Base-by-base conservation (phyloP, 2,329 filamentous ascomycete species). In the Alternaria rosae region DNA sequence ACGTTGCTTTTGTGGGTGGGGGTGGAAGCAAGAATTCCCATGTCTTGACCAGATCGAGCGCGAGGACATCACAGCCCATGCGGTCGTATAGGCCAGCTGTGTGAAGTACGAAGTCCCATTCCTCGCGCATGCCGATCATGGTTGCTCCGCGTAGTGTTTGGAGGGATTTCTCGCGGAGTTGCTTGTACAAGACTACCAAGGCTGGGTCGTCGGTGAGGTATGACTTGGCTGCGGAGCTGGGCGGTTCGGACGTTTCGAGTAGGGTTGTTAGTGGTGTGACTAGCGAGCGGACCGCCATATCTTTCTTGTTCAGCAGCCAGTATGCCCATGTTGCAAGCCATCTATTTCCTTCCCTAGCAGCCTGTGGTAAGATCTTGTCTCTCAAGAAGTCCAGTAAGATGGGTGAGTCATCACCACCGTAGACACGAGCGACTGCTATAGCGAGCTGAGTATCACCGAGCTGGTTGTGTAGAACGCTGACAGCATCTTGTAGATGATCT, bases 281-380 rank as follows among this genome's bases (percentile, higher is more conserved):
- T 4, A 99, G 83, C 7, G 91, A 89, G 54, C 92, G 88, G 7
- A 97, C 93, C 6, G 94, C 92, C 84, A 93, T 91, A 68, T 96
- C 92, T 62, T 90, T 88, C 65, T 91, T 87, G 38, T 89, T 89
- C 6, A 98, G 85, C 85, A 97, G 92, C 91, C 93, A 97, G 76
- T 97, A 97, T 3, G 92, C 92, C 95, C 95, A 99, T 0, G 92
- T 95, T 11, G 94, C 92, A 61, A 97, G 87, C 94, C 95, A 99
- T 59, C 94, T 87, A 74, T 99, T 94, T 3, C 93, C 93, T 66
- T 94, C 89, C 42, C 89, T 86, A 0, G 91, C 89, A 17, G 95
- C 95, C 64, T 92, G 81, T 0, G 89, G 87, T 0, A 98, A 83
- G 2, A 98, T 87, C 63, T 91, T 91, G 11, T 97, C 91, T 71